These are phyloP conservation scores for Rutstroemia sp. DNA, from an alignment of 2,329 filamentous ascomycete genomes.

Conservation along the genomic window DNA sequence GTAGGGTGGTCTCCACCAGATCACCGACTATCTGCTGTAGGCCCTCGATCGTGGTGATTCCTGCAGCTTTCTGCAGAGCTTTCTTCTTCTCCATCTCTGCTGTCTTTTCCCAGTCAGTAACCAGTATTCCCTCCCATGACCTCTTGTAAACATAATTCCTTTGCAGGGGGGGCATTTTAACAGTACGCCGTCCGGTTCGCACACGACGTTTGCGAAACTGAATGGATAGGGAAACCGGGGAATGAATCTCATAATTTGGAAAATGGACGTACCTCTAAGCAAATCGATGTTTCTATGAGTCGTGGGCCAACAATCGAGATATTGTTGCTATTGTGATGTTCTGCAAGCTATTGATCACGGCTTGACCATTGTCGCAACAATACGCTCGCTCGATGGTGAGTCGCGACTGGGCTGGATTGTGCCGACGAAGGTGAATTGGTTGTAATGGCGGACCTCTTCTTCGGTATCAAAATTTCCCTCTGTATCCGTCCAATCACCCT, in stretches of 20 bases:
- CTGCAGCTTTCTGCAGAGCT: neutral
- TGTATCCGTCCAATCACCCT: too few relatives aligned
- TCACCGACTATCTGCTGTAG: neutral
- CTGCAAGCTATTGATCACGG: slow-evolving; percentile 18
- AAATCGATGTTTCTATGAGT: neutral
- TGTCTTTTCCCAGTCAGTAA: neutral
- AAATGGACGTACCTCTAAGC: neutral
- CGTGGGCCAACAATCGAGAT: neutral
- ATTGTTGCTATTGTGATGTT: slow-evolving; percentile 4
- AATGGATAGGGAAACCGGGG: neutral
- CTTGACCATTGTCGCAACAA: slow-evolving; percentile 23
- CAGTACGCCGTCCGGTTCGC: neutral
- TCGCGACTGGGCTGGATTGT: slow-evolving; percentile 3
- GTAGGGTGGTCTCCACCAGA: slow-evolving; percentile 4
- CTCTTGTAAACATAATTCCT: neutral
- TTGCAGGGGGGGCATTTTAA: neutral
- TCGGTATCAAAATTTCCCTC: too few relatives aligned
- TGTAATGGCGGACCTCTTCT: neutral
- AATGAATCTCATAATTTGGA: neutral
- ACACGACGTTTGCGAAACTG: neutral
- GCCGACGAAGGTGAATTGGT: slow-evolving; percentile 1
- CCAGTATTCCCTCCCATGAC: neutral
- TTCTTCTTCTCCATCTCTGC: slow-evolving; percentile 1
- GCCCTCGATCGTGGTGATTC: neutral
- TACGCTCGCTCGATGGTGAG: slow-evolving; percentile 8